Base-by-base conservation (phyloP, 2,329 filamentous ascomycete genomes). In the Hymenoscyphus occultus region DNA sequence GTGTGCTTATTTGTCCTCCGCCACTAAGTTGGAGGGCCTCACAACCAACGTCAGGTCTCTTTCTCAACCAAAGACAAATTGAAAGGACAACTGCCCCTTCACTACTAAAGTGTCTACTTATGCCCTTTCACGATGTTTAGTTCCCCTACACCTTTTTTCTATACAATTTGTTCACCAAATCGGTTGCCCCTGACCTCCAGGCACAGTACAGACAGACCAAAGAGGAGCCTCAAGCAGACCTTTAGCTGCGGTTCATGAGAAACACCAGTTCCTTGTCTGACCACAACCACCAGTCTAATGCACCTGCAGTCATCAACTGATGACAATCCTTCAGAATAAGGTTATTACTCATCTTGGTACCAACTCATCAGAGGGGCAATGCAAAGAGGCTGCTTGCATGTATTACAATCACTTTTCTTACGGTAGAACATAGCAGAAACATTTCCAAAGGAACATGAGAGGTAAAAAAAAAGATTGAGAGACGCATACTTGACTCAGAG, bases 331-430 rank as follows among this genome's bases (percentile, higher is more conserved):
- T 51, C 45, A 22, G 19, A 28, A 54, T 54, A 54, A 54, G 19
- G 48, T 28, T 54, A 14, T 54, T 54, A 54, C 48, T 51, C n/a
- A 13, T 51, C 48, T 51, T 22, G 48, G 48, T 28, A 51, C 48
- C 5, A 54, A n/a, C 9, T 12, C 5, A 13, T 13, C 22, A 13
- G 19, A 13, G 9, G 22, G 10, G 19, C 4, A 28, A 54, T 10
- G 22, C 48, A 54, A 54, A 54, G 45, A 22, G 19, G 48, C 48
- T 54, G 22, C n/a, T 28, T 12, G 48, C 45, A 12, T 54, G 9
- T 22, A 28, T 51, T 22, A n/a, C 35, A 10, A 35, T 7, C 35
- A 28, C 35, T 10, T 10, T 35, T 10, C 3, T 35, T 35, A 10
- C 1, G 35, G 35, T 35, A 35, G 35, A 35, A 35, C 35, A 7